Conservation (phyloP, 2,329 filamentous ascomycete species). For the Lojkania enalia region DNA sequence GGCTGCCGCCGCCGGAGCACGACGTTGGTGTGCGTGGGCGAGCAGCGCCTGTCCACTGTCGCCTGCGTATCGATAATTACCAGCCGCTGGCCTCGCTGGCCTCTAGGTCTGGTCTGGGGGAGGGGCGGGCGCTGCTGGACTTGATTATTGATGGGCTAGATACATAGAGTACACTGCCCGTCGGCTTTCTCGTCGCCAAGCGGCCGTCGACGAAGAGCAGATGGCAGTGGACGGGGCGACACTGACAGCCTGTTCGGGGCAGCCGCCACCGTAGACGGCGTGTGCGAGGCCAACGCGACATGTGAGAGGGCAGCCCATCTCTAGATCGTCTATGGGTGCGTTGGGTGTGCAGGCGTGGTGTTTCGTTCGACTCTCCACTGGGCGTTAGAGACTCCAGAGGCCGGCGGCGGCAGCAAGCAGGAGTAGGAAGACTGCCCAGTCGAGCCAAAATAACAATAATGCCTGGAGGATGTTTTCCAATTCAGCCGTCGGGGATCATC, state of each 20-base stretch:
- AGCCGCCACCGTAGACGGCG: constrained; percentile 9
- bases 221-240: neutral
- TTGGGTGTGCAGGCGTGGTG: constrained; percentile 16
- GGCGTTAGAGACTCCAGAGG: no score
- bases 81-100: no score
- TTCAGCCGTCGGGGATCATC: constrained; percentile 24
- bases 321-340: no score
- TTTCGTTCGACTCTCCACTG: constrained; percentile 34
- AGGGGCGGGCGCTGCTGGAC: no score
- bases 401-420: no score
- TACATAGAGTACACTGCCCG: no score
- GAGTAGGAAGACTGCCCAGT: no score
- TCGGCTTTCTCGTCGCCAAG: neutral
- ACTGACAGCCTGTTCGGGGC: constrained; percentile 15
- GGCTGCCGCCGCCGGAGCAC: constrained; percentile 15
- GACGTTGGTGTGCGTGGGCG: constrained; percentile 9
- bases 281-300: neutral
- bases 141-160: neutral
- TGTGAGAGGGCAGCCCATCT: constrained; percentile 6
- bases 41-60: neutral
- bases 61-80: constrained; percentile 24
- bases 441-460: neutral
- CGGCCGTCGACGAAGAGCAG: neutral
- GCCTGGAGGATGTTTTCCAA: constrained; percentile 15
- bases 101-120: no score